Evolutionary conservation across 768 basidiomycete genomes (phyloP).

Genomic region (Tulasnella calospora): DNA sequence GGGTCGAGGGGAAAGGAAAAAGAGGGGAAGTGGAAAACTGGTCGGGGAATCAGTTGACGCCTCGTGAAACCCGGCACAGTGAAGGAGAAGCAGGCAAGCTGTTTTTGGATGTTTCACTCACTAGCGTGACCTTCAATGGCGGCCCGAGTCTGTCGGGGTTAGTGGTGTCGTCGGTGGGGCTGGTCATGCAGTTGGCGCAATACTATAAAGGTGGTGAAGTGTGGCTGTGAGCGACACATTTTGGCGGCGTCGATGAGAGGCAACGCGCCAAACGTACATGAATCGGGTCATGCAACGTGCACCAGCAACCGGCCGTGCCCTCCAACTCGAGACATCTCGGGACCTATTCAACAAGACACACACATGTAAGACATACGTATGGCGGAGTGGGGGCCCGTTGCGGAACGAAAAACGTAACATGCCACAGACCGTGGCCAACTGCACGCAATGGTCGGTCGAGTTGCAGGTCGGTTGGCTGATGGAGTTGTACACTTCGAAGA

Average conservation of each 20-base stretch:
- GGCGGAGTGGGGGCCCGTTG: not conserved
- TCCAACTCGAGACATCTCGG: not conserved
- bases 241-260: not conserved
- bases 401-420: not conserved
- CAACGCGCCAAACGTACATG: not conserved
- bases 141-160: slow-evolving; percentile 1
- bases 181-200: slow-evolving; percentile 17
- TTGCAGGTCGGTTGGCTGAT: slow-evolving; percentile 8
- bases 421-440: slow-evolving; percentile 12
- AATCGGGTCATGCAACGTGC: slow-evolving; percentile 4
- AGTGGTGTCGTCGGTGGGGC: slow-evolving; percentile 20
- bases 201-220: not conserved
- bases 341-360: not conserved
- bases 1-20: not conserved
- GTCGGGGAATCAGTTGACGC: not conserved
- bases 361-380: not conserved
- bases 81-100: no score
- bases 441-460: not conserved
- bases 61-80: no score
- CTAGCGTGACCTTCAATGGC: slow-evolving; percentile 6
- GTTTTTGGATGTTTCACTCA: not conserved
- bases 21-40: not conserved
- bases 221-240: not conserved
- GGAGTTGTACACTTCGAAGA: not conserved
- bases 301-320: slow-evolving; percentile 18